Percentiles rank a stretch among this genome's conserved stretches.
phyloP scores from a whole-genome alignment of 257 asterid genomes.

The Vinca minor region DNA sequence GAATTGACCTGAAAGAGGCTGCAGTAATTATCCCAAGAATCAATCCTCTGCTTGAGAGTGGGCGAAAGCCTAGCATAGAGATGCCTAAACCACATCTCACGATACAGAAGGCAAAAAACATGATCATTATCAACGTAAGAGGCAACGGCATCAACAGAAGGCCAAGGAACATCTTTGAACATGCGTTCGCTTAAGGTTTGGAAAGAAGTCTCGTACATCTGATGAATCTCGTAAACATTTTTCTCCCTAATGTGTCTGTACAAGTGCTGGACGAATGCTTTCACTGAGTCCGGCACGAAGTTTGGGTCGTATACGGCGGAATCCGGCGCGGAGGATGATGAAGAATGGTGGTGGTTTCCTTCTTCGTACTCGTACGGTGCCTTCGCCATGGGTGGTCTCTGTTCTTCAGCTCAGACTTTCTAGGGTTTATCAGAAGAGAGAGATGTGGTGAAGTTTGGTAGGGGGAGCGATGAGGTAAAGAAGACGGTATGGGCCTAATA shows the following conservation, averaged over 20 bases:
- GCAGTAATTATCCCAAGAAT: slow-evolving; percentile 94
- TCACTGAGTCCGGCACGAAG: slow-evolving; percentile 86
- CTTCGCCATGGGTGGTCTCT: slow-evolving; percentile 39
- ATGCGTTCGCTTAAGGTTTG: slow-evolving; percentile 84
- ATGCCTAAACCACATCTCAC: slow-evolving; percentile 97
- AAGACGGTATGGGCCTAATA: too few relatives aligned
- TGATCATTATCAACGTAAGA: slow-evolving; percentile 80
- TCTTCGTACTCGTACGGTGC: slow-evolving; percentile 53
- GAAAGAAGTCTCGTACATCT: slow-evolving; percentile 86
- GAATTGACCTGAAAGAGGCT: slow-evolving; percentile 64
- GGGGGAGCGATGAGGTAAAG: too few relatives aligned
- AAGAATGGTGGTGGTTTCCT: slow-evolving; percentile 27
- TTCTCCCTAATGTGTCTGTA: slow-evolving; percentile 96
- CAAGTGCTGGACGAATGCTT: slow-evolving; percentile 75
- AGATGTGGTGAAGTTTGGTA: too few relatives aligned
- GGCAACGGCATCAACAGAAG: slow-evolving; percentile 85
- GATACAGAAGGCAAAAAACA: slow-evolving; percentile 87
- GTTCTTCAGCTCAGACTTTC: too few relatives aligned
- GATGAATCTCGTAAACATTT: slow-evolving; percentile 91
- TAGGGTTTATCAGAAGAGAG: too few relatives aligned
- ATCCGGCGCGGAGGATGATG: slow-evolving; percentile 30
- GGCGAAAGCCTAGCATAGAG: slow-evolving; percentile 84
- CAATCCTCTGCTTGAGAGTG: slow-evolving; percentile 68
- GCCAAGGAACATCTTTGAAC: slow-evolving; percentile 91
- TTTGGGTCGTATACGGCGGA: slow-evolving; percentile 58